Evolutionary conservation across 257 asterid genomes (phyloP), one percentile per base, ranked within the genome.

Genomic region (Fraxinus excelsior): DNA sequence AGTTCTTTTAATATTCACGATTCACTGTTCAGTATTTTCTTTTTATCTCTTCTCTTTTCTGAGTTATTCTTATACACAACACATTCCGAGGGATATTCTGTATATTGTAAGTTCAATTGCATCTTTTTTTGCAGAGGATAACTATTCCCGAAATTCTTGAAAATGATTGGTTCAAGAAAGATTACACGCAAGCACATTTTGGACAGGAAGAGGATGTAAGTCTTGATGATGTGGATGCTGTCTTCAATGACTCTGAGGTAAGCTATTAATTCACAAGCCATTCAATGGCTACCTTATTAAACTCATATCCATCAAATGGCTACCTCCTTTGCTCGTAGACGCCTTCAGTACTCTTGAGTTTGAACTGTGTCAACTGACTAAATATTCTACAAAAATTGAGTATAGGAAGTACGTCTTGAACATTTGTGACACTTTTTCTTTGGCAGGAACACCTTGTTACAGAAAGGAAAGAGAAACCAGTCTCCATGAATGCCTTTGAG

Each of bases 401-500:
- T 23, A 14, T 7, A 66, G 7, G 21, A 3, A 31, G 2, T 19
- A 32, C 56, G 2, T 46, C 21, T 46, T 3, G 58, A 46, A 31
- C 13, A 19, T 31, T 19, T 35, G 38, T n/a, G 19, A 25, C 5
- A 19, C 19, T 72, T 38, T 73, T 67, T 65, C 81, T 74, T 56
- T 84, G 70, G 71, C 90, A 92, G 92, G 96, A 89, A 78, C 85
- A 82, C 84, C 90, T 92, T 65, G 88, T 92, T 35, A 88, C 89
- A 19, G 96, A 91, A 78, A 87, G 85, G 75, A 87, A 85, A 83
- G 96, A 92, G 82, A 92, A 91, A 84, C 97, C 97, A 28, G 92
- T 74, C 66, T 88, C 96, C 70, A 91, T 88, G 94, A 92, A 92
- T 75, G 96, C 96, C 37, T 91, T 92, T 82, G 94, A 89, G 90